A percentile compares a stretch with the other conserved stretches of the same genome.
Evolutionary conservation across 2,329 filamentous ascomycete genomes (phyloP).

Genomic region (Botrytis hyacinthi): DNA sequence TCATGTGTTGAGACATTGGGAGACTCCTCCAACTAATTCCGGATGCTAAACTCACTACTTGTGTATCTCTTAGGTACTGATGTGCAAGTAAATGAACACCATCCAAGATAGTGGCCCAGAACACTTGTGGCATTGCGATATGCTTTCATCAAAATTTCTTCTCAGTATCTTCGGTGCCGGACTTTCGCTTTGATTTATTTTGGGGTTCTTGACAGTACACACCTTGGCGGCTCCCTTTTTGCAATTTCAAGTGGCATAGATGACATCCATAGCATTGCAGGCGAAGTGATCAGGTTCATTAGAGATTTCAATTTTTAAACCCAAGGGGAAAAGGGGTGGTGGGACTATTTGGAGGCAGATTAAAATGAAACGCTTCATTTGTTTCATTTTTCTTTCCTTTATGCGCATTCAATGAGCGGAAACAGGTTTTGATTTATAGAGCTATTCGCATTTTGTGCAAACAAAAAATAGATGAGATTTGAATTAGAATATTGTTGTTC

Average conservation of each 20-base stretch:
- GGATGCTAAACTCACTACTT: conserved; percentile 44
- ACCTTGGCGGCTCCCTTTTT: no score
- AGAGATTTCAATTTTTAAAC: neutral
- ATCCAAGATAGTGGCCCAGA: accelerated
- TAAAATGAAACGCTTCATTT: neutral
- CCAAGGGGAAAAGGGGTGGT: neutral
- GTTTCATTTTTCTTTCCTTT: neutral
- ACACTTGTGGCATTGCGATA: neutral
- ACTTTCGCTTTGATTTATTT: neutral
- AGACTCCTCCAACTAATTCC: conserved; percentile 56
- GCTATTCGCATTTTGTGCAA: neutral
- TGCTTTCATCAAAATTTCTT: neutral
- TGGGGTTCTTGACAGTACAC: neutral
- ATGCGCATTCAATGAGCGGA: neutral
- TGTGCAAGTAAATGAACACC: no score
- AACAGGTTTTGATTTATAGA: no score
- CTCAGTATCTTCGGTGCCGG: neutral
- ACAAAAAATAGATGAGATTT: neutral
- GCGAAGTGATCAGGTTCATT: neutral
- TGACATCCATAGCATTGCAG: neutral
- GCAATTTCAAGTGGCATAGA: neutral
- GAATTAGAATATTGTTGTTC: neutral
- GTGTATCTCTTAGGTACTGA: neutral
- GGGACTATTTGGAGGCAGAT: neutral
- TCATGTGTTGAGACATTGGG: conserved; percentile 69